Percentiles rank a stretch among this genome's conserved stretches.
Conservation (phyloP, 1,139 yeast genomes). For the Sugiyamaella novakii region DNA sequence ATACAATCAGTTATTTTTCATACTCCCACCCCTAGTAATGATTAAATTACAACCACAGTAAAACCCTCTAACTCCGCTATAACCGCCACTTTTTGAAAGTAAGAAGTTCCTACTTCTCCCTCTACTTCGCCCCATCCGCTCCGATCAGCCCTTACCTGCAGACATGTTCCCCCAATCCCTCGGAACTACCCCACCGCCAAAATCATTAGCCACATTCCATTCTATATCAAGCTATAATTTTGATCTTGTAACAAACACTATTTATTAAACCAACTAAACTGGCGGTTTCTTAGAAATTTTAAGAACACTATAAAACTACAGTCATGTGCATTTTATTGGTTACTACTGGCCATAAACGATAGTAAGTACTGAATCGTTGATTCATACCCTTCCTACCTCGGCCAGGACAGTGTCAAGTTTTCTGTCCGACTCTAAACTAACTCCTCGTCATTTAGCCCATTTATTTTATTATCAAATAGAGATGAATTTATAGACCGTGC, state of each 20-base stretch:
- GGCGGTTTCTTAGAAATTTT: too few species aligned
- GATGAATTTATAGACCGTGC: conserved; percentile 81
- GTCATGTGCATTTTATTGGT: conserved; percentile 28
- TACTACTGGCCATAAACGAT: conserved; percentile 24
- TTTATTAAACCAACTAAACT: too few species aligned
- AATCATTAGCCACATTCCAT: conserved; percentile 2
- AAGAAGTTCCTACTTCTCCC: neutral
- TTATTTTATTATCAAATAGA: conserved; percentile 75
- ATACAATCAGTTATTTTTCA: too few species aligned
- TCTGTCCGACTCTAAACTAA: neutral
- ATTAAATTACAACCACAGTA: neutral
- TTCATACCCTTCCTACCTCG: too few species aligned
- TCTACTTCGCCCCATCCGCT: too few species aligned
- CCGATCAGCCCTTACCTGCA: too few species aligned
- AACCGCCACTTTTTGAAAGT: conserved; percentile 9
- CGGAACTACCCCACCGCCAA: neutral
- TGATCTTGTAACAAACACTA: too few species aligned
- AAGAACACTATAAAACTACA: too few species aligned
- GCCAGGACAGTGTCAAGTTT: conserved; percentile 1
- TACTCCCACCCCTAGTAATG: too few species aligned
- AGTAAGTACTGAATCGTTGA: conserved; percentile 19
- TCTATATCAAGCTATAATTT: too few species aligned
- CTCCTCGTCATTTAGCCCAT: conserved; percentile 42
- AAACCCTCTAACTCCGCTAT: neutral
- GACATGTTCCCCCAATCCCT: too few species aligned